These are phyloP conservation scores for Russula sp. DNA, from an alignment of 768 basidiomycete genomes.

Conservation along the genomic window DNA sequence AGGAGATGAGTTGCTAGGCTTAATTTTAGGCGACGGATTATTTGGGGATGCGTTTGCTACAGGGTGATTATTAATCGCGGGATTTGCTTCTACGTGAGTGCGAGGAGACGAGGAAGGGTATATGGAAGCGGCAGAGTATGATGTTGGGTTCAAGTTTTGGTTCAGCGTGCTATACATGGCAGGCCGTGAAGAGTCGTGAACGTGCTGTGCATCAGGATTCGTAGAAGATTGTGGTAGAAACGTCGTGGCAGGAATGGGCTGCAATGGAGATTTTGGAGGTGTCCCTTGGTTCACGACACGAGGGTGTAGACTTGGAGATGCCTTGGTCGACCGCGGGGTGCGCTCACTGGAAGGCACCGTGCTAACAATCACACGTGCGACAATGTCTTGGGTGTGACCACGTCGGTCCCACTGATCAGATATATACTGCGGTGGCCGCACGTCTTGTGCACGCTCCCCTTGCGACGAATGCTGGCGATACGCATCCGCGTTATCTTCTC, in stretches of 20 bases:
- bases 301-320: conserved; percentile 20
- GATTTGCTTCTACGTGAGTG: conserved; percentile 19
- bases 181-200: conserved; percentile 22
- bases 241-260: not conserved
- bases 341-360: conserved; percentile 19
- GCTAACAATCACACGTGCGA: conserved; percentile 5
- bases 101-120: conserved; percentile 21
- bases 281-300: conserved; percentile 22
- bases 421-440: not conserved
- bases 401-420: conserved; percentile 15
- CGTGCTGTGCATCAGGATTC: conserved; percentile 1
- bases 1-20: conserved; percentile 21
- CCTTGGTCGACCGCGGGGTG: conserved; percentile 21
- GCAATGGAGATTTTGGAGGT: conserved; percentile 14
- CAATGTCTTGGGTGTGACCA: conserved; percentile 8
- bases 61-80: conserved; percentile 7
- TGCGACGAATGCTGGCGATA: conserved; percentile 8
- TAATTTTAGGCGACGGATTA: conserved; percentile 22
- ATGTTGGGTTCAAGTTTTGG: conserved; percentile 15
- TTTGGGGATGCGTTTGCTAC: conserved; percentile 17
- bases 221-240: conserved; percentile 1
- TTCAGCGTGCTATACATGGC: not conserved
- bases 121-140: conserved; percentile 22
- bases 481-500: conserved; percentile 17
- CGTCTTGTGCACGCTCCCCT: conserved; percentile 8